These are phyloP conservation scores for Kokia cookei DNA, from an alignment of 441 rosid genomes.

Conservation along the genomic window DNA sequence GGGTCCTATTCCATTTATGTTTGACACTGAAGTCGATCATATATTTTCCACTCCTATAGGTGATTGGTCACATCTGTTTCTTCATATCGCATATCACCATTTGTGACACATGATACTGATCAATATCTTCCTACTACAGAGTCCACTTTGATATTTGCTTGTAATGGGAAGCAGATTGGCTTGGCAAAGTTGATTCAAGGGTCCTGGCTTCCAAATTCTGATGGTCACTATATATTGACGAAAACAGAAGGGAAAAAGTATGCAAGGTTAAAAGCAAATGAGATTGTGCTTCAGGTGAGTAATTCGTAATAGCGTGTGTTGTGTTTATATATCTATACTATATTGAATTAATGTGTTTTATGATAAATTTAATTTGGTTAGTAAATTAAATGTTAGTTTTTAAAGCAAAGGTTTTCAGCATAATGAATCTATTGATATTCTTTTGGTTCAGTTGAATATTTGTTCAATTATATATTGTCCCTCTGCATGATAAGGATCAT, in stretches of 20 bases:
- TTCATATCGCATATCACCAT: constrained; percentile 10
- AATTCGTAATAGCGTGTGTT: not conserved
- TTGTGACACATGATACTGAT: constrained; percentile 28
- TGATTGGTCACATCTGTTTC: constrained; percentile 28
- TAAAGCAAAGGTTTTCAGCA: not conserved
- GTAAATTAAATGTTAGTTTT: not conserved
- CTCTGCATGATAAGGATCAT: not conserved
- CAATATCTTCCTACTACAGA: constrained; percentile 44
- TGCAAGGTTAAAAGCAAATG: constrained; percentile 78
- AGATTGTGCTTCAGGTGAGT: constrained; percentile 88
- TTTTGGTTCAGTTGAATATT: not conserved
- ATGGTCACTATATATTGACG: constrained; percentile 85
- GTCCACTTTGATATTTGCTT: constrained; percentile 89
- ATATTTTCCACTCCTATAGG: constrained; percentile 98
- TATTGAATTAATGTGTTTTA: not conserved
- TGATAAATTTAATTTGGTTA: not conserved
- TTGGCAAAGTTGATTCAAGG: constrained; percentile 89
- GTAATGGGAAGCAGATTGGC: constrained; percentile 81
- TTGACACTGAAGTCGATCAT: constrained; percentile 92
- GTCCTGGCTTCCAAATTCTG: constrained; percentile 63
- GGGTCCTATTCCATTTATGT: constrained; percentile 86
- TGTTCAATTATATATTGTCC: not conserved
- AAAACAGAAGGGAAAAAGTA: constrained; percentile 83
- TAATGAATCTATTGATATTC: not conserved
- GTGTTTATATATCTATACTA: not conserved